phyloP scores from a whole-genome alignment of 2,329 filamentous ascomycete species.

The Sclerotinia minor region DNA sequence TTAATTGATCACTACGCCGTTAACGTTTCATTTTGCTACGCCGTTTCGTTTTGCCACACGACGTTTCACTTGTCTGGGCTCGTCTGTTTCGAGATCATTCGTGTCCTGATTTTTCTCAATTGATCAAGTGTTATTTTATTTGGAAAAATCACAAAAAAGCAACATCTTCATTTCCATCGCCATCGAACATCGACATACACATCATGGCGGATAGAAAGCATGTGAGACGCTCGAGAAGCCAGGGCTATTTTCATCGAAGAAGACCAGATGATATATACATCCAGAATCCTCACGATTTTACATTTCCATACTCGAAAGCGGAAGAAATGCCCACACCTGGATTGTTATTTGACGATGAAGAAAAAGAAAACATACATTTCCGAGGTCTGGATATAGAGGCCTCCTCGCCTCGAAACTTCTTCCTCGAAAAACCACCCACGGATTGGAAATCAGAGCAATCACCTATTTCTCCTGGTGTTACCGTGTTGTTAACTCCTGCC shows the following conservation, averaged over 20 bases:
- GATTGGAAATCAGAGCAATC: not conserved
- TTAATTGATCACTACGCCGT: not conserved
- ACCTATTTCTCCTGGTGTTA: conserved; percentile 22
- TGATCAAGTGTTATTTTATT: not conserved
- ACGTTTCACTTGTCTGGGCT: not conserved
- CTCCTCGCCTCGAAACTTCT: conserved; percentile 15
- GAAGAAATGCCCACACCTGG: conserved; percentile 1
- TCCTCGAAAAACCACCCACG: conserved; percentile 13
- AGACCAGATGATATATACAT: conserved; percentile 20
- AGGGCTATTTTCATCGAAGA: conserved; percentile 5
- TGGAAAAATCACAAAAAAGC: not conserved
- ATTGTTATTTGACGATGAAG: not conserved
- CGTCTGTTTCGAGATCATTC: not conserved
- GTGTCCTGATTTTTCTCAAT: not conserved
- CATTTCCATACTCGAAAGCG: not conserved
- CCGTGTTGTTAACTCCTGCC: conserved; percentile 16
- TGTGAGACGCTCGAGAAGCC: conserved; percentile 5
- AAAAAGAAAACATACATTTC: not conserved
- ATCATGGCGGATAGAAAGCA: conserved; percentile 11
- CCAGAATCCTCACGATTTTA: not conserved
- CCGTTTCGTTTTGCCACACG: not conserved
- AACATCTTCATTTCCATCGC: not conserved
- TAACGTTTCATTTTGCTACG: too few species aligned
- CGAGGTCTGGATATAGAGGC: not conserved
- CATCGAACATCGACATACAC: not conserved